Conservation (phyloP, 1,284 basidiomycete genomes). For the Leccinum angustisporum region DNA sequence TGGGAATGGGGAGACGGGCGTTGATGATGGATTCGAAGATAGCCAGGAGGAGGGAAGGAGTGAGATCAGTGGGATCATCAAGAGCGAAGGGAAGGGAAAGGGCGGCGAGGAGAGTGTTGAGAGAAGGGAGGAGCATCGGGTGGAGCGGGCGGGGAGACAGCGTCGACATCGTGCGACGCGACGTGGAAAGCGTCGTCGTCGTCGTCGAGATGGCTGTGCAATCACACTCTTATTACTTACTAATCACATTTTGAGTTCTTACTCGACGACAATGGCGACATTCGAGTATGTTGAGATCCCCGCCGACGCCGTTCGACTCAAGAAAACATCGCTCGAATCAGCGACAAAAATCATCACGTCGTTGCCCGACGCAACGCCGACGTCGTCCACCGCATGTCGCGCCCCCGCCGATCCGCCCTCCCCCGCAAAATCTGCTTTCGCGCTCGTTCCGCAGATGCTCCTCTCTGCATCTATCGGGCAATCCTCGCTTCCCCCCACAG, state of each 20-base stretch:
- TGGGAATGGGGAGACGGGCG: slow-evolving; percentile 46
- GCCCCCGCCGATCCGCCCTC: slow-evolving; percentile 13
- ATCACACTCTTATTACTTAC: neutral
- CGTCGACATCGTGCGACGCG: slow-evolving; percentile 13
- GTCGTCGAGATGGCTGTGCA: slow-evolving; percentile 19
- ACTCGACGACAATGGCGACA: slow-evolving; percentile 39
- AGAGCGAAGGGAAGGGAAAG: slow-evolving; percentile 55
- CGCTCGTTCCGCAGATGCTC: slow-evolving; percentile 29
- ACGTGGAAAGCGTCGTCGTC: neutral
- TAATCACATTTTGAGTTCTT: no score
- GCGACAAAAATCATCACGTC: slow-evolving; percentile 45
- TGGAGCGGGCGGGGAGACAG: slow-evolving; percentile 12
- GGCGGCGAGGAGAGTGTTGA: slow-evolving; percentile 50
- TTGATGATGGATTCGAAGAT: slow-evolving; percentile 54
- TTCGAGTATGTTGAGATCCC: slow-evolving; percentile 56
- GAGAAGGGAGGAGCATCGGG: slow-evolving; percentile 18
- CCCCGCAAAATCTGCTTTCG: slow-evolving; percentile 26
- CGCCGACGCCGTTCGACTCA: slow-evolving; percentile 44
- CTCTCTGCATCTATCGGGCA: slow-evolving; percentile 18
- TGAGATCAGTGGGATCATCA: neutral
- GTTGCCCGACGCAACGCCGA: slow-evolving; percentile 38
- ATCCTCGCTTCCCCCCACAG: slow-evolving; percentile 5
- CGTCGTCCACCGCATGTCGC: slow-evolving; percentile 9
- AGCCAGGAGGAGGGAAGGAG: neutral
- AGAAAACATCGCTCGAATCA: slow-evolving; percentile 36